Percentiles rank a stretch among this genome's conserved stretches.
Evolutionary conservation across 129 eudicot genomes (phyloP).

Genomic region (Arctium minus): DNA sequence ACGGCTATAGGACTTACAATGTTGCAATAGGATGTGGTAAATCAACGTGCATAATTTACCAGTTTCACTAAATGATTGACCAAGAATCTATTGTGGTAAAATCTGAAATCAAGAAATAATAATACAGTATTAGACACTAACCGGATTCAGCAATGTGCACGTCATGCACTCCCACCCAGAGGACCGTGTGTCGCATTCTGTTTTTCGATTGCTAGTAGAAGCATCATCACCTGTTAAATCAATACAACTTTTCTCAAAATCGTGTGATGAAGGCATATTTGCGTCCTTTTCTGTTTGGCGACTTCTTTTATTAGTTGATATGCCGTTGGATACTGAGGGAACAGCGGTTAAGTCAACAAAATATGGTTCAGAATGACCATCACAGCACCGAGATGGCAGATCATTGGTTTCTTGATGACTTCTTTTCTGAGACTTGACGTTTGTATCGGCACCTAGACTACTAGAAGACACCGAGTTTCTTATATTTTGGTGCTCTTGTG

Average conservation of each 20-base stretch:
- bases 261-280: not conserved
- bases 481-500: conserved; percentile 30
- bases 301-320: conserved; percentile 15
- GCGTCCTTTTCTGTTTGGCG: conserved; percentile 14
- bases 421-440: conserved; percentile 44
- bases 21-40: not conserved
- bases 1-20: not conserved
- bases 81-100: not conserved
- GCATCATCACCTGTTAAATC: conserved; percentile 31
- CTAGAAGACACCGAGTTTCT: conserved; percentile 22
- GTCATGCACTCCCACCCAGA: conserved; percentile 61
- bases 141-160: conserved; percentile 86
- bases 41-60: not conserved
- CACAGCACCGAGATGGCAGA: not conserved
- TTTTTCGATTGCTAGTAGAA: conserved; percentile 17
- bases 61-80: not conserved
- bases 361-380: conserved; percentile 17
- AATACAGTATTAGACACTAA: conserved; percentile 21
- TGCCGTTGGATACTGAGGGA: conserved; percentile 16
- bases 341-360: conserved; percentile 38
- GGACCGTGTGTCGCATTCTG: conserved; percentile 6
- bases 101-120: not conserved
- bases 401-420: conserved; percentile 20
- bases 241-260: not conserved
- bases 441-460: conserved; percentile 19